Percentiles rank a stretch among this genome's conserved stretches.
These are phyloP conservation scores for Lomentospora prolificans DNA, from an alignment of 2,329 filamentous ascomycete genomes.

Conservation along the genomic window DNA sequence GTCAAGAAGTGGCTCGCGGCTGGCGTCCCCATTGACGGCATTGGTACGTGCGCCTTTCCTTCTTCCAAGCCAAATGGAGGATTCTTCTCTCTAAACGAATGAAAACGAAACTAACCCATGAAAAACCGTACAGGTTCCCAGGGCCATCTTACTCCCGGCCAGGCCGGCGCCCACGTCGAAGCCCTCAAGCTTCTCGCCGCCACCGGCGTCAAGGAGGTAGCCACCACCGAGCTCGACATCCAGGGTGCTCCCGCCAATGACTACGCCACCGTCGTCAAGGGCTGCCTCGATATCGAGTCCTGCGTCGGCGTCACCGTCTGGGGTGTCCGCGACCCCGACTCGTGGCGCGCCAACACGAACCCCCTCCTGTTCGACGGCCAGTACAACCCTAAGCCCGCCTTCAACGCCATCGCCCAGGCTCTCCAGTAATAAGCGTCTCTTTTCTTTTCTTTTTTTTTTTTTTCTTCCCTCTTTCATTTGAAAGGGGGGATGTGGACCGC, in stretches of 20 bases:
- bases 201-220: constrained; percentile 43
- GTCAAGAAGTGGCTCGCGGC: constrained; percentile 54
- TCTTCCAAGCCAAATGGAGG: too few relatives aligned
- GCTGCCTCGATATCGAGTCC: constrained; percentile 46
- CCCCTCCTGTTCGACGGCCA: constrained; percentile 44
- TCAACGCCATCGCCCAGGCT: constrained; percentile 31
- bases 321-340: constrained; percentile 33
- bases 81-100: too few relatives aligned
- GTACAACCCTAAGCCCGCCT: constrained; percentile 41
- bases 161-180: constrained; percentile 29
- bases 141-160: constrained; percentile 32
- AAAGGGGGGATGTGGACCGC: too few relatives aligned
- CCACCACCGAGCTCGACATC: constrained; percentile 62
- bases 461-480: too few relatives aligned
- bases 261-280: constrained; percentile 47
- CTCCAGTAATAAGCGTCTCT: not conserved
- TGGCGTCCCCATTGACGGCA: constrained; percentile 56
- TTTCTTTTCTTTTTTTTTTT: not conserved
- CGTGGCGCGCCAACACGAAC: constrained; percentile 38
- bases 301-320: constrained; percentile 61
- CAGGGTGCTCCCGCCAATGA: constrained; percentile 42
- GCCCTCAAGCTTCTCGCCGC: constrained; percentile 44
- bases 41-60: constrained; percentile 23
- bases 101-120: not conserved
- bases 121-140: constrained; percentile 31